Percentiles rank a stretch among this genome's conserved stretches.
These are phyloP conservation scores for Selaginella tamariscina DNA, from an alignment of 75 land plant genomes.

Conservation along the genomic window DNA sequence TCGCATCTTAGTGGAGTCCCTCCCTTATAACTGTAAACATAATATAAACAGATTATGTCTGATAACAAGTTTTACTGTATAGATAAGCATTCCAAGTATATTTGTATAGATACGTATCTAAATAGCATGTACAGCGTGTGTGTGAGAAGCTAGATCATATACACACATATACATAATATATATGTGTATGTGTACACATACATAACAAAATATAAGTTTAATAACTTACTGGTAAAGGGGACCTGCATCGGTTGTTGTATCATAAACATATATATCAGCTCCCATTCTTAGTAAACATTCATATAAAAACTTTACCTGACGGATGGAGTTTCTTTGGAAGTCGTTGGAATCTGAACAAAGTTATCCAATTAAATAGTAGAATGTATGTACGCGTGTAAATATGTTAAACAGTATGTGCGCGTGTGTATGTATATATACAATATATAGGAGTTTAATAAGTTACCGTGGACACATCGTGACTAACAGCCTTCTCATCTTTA, in stretches of 20 bases:
- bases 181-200: not conserved
- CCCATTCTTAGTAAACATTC: not conserved
- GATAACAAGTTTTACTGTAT: too few species aligned
- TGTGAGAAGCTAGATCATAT: too few species aligned
- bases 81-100: too few species aligned
- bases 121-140: too few species aligned
- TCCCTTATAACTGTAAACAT: too few species aligned
- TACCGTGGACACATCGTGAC: slow-evolving; percentile 19
- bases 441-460: not conserved
- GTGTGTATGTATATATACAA: too few species aligned
- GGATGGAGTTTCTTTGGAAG: not conserved
- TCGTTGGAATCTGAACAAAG: not conserved
- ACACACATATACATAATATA: not conserved
- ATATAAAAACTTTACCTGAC: not conserved
- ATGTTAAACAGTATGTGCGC: too few species aligned
- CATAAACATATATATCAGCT: too few species aligned
- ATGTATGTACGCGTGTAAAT: not conserved
- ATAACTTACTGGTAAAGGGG: slow-evolving; percentile 22
- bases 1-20: slow-evolving; percentile 49
- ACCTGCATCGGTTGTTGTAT: too few species aligned
- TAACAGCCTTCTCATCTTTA: slow-evolving; percentile 34
- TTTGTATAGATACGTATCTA: too few species aligned
- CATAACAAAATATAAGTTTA: not conserved
- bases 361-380: too few species aligned
- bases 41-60: too few species aligned